Evolutionary conservation across 2,329 filamentous ascomycete genomes (phyloP).

Genomic region (Epichloe coenophiala): DNA sequence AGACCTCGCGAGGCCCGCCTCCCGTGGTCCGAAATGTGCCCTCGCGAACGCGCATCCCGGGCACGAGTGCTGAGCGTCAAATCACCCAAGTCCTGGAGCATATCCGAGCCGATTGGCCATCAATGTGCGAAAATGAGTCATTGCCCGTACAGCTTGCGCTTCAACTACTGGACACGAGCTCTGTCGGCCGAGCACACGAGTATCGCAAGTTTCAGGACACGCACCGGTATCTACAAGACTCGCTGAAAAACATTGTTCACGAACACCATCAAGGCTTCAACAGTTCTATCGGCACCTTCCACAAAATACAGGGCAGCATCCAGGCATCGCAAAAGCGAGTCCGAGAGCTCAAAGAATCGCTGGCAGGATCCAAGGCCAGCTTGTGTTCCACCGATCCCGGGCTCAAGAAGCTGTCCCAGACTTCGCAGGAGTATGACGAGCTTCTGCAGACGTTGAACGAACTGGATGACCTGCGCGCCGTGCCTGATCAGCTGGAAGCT

Average conservation of each 20-base stretch:
- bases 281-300: conserved; percentile 95
- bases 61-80: conserved; percentile 40
- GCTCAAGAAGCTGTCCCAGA: conserved; percentile 74
- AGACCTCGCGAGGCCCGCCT: conserved; percentile 17
- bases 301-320: conserved; percentile 94
- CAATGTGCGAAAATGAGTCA: conserved; percentile 79
- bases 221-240: conserved; percentile 79
- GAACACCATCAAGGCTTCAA: conserved; percentile 99
- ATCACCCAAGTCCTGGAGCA: conserved; percentile 58
- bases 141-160: conserved; percentile 90
- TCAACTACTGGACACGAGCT: conserved; percentile 87
- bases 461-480: conserved; percentile 74
- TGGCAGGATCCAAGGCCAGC: conserved; percentile 66
- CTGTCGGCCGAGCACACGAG: conserved; percentile 79
- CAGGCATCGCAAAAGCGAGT: conserved; percentile 79
- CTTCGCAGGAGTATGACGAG: conserved; percentile 82
- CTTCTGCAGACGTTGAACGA: conserved; percentile 72
- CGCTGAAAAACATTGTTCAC: conserved; percentile 89
- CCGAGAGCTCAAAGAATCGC: conserved; percentile 66
- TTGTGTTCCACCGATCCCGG: conserved; percentile 80
- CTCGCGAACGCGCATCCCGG: conserved; percentile 23
- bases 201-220: conserved; percentile 74
- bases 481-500: conserved; percentile 87
- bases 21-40: conserved; percentile 20
- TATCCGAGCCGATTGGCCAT: conserved; percentile 81